These are phyloP conservation scores for Mycena galopus DNA, from an alignment of 768 basidiomycete genomes.

Conservation along the genomic window DNA sequence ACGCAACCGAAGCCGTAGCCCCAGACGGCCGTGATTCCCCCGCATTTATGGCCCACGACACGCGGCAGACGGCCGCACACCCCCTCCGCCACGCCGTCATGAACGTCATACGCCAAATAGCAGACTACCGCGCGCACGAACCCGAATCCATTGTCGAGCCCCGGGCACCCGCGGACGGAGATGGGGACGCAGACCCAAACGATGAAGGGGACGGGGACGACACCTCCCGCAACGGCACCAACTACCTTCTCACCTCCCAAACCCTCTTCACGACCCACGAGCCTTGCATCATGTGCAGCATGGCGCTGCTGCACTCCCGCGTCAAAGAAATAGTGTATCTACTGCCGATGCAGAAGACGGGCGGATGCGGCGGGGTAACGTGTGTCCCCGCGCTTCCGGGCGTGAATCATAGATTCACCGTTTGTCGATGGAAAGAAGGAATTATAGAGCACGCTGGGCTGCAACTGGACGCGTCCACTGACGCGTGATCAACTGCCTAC, in stretches of 20 bases:
- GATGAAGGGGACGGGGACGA: constrained; percentile 28
- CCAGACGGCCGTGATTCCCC: constrained; percentile 36
- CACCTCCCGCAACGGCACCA: constrained; percentile 68
- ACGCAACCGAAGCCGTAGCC: constrained; percentile 45
- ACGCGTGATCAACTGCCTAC: constrained; percentile 48
- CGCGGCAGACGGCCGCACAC: constrained; percentile 74
- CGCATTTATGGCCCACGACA: constrained; percentile 75
- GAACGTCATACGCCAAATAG: constrained; percentile 78
- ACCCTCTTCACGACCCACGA: constrained; percentile 94
- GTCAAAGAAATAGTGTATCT: constrained; percentile 89
- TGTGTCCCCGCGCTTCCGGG: constrained; percentile 86
- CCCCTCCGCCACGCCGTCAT: constrained; percentile 90
- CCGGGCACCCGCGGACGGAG: constrained; percentile 19
- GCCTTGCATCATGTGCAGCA: constrained; percentile 97
- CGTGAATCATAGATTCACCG: constrained; percentile 90
- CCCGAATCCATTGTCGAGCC: constrained; percentile 11
- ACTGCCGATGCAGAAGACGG: constrained; percentile 79
- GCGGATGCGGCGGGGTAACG: constrained; percentile 85
- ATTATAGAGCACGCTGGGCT: constrained; percentile 29
- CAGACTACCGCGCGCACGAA: constrained; percentile 61
- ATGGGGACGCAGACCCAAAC: not conserved
- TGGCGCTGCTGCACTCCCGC: constrained; percentile 96
- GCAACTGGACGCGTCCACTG: constrained; percentile 49
- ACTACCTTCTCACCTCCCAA: constrained; percentile 90
- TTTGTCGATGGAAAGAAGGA: constrained; percentile 72